Evolutionary conservation across 2,329 filamentous ascomycete genomes (phyloP).

Genomic region (Tolypocladium endophyticum): DNA sequence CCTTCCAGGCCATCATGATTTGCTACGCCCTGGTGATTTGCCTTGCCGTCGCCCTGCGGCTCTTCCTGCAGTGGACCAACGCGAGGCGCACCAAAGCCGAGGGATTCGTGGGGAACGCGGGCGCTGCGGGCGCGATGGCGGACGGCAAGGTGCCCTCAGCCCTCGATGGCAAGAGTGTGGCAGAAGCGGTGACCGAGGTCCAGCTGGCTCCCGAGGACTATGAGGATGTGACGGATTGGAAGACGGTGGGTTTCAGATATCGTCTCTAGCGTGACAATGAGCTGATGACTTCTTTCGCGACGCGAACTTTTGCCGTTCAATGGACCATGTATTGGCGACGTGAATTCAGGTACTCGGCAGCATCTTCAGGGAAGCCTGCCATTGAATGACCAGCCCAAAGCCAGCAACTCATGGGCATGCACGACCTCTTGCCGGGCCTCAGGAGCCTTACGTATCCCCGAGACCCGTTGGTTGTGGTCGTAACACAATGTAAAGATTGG

Average conservation of each 20-base stretch:
- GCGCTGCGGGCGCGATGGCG: conserved; percentile 27
- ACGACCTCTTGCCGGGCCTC: no score
- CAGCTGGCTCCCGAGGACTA: conserved; percentile 34
- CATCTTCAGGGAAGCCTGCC: no score
- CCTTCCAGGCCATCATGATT: conserved; percentile 44
- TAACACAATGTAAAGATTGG: no score
- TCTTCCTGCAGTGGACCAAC: conserved; percentile 37
- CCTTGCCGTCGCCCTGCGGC: conserved; percentile 31
- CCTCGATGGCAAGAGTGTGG: conserved; percentile 11
- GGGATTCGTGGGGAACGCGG: conserved; percentile 32
- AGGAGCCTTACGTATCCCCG: no score
- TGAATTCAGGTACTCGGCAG: no score
- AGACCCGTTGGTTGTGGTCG: no score
- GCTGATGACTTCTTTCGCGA: background rate
- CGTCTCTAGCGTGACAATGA: conserved; percentile 24
- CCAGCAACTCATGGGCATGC: no score
- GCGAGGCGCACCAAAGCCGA: conserved; percentile 28
- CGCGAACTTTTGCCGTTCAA: no score
- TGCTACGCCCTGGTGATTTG: conserved; percentile 41
- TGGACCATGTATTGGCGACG: no score
- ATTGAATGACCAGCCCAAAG: no score
- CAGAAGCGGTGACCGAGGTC: conserved; percentile 21
- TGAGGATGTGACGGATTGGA: conserved; percentile 50
- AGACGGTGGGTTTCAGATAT: conserved; percentile 49
- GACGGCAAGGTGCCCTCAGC: conserved; percentile 23